Conservation (phyloP, 805 yeast species). For the Yarrowia porcina region DNA sequence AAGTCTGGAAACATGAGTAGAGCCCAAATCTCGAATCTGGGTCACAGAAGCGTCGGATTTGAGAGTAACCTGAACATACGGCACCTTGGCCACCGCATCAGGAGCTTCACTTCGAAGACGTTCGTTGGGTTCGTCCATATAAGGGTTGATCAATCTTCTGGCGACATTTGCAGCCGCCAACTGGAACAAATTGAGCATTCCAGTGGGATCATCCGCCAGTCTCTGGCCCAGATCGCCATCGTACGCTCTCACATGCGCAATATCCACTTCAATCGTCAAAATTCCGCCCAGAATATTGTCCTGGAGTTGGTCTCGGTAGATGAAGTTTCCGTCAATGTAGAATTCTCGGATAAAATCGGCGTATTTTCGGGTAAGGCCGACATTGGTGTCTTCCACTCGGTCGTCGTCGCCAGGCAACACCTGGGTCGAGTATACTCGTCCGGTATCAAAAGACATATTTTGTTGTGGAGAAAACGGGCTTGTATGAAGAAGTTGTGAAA, state of each 20-base stretch:
- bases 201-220: slow-evolving; percentile 81
- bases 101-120: slow-evolving; percentile 29
- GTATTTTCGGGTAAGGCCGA: slow-evolving; percentile 45
- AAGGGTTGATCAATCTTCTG: slow-evolving; percentile 48
- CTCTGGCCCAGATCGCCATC: slow-evolving; percentile 86
- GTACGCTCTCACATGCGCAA: slow-evolving; percentile 81
- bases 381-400: slow-evolving; percentile 45
- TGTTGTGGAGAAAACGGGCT: not conserved
- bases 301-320: slow-evolving; percentile 82
- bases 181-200: slow-evolving; percentile 82
- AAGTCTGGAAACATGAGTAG: slow-evolving; percentile 83
- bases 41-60: slow-evolving; percentile 67
- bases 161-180: slow-evolving; percentile 61
- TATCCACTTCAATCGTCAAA: slow-evolving; percentile 67
- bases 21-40: slow-evolving; percentile 76
- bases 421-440: slow-evolving; percentile 52
- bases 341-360: slow-evolving; percentile 80
- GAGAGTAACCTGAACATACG: slow-evolving; percentile 78
- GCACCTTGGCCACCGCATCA: slow-evolving; percentile 54
- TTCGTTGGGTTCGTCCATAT: slow-evolving; percentile 21
- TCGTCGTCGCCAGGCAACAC: slow-evolving; percentile 83
- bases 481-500: too few species aligned
- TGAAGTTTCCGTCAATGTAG: slow-evolving; percentile 73
- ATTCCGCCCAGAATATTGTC: slow-evolving; percentile 78
- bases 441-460: slow-evolving; percentile 42